Base-by-base conservation (phyloP, 169 alveolate species). In the Eimeria maxima region DNA sequence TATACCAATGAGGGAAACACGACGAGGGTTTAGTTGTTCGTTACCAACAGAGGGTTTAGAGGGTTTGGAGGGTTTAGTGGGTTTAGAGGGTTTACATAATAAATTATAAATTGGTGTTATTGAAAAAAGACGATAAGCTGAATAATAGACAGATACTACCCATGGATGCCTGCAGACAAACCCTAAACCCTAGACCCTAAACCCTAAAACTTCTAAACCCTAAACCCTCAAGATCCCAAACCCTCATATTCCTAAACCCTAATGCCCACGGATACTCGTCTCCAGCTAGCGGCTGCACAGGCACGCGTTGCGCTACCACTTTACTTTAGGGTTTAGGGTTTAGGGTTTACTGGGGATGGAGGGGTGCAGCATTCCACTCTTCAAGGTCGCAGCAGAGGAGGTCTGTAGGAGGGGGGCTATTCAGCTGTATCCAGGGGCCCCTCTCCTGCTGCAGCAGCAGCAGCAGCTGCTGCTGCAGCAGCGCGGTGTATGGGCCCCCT, bases 111-210 rank as follows among this genome's bases (percentile, higher is more conserved):
- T 73, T n/a, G 84, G 84, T 10, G 50, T 5, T 7, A 73, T 38
- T n/a, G 47, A 10, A 29, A 73, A 73, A 5, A 73, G 8, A 42
- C 50, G 47, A 42, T 42, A 73, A 20, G 42, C 29, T 5, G 50
- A n/a, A 73, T n/a, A 73, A 18, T 73, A 50, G 16, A 38, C 20
- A n/a, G 42, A 29, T 5, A 73, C 84, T 20, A 6, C 84, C 84
- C 84, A 73, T 6, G 84, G 84, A 29, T 73, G 47, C 10, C 84
- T 73, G 84, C 7, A 44, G 20, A 6, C 87, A 76, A 76, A 44
- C 57, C 87, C 53, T 44, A 76, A 76, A 44, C 87, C 87, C 80
- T 69, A n/a, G 27, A 69, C 74, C 74, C 74, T 69, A 69, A 18
- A 69, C 80, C 74, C 74, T 65, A 65, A 69, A 69, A 57, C 16